Base-by-base conservation (phyloP, 192 early-diverging fungal genomes). In the Diversispora eburnea region DNA sequence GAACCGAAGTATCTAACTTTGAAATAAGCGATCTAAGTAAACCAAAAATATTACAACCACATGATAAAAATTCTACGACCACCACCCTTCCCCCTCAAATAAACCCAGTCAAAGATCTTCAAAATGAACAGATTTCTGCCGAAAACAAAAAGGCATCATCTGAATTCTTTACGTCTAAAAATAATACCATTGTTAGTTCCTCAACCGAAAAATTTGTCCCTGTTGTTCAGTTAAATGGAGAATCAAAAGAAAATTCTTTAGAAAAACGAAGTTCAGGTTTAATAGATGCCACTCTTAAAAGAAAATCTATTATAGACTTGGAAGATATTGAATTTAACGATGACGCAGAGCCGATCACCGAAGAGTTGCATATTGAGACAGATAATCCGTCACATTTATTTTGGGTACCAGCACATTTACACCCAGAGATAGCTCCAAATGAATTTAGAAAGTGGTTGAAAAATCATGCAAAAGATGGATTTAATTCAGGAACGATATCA, bases 341-440 rank as follows among this genome's bases (percentile, higher is more conserved):
- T 17, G 17, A 55, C 33, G 39, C 54, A 25, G 48, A 25, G n/a
- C 10, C 47, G 7, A 33, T 70, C 17, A 58, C 69, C 22, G 70
- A 79, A 41, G 81, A 79, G 47, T 74, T 82, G 8, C 71, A 79
- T 52, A 79, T 82, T 55, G 77, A 82, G 41, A 79, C 81, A 12
- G 69, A 75, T 9, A 63, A 82, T 65, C 77, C 81, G 12, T 82
- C 81, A 2, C 81, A 82, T 54, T 56, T 82, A 41, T 82, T 82
- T 19, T 82, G 81, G 81, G 81, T 82, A 55, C 81, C 81, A 20
- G 78, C 79, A 60, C 81, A 82, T 77, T 75, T 82, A 4, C 81
- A 82, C 51, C 81, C 81, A 19, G 81, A 82, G 54, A 82, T 82
- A 61, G 81, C 81, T 22, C 81, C 81, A 25, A 82, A 82, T 51